Evolutionary conservation across 345 rosid genomes (phyloP).

Genomic region (Durio zibethinus): DNA sequence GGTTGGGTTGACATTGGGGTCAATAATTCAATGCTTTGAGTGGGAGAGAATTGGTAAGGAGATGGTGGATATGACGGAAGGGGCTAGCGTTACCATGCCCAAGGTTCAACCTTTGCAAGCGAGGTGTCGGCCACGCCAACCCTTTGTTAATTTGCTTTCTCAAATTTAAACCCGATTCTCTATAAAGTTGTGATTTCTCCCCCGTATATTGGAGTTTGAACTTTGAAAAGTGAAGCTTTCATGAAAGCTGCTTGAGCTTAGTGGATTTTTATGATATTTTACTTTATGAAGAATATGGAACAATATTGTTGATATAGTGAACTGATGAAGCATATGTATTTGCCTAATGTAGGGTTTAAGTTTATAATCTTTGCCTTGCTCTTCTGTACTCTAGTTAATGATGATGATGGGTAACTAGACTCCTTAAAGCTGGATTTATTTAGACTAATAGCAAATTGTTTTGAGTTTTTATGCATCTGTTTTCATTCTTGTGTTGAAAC

Average conservation of each 20-base stretch:
- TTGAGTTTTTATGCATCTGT: background rate
- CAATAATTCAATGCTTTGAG: conserved; percentile 16
- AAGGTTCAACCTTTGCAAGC: conserved; percentile 32
- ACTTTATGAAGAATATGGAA: background rate
- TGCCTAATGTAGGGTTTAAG: background rate
- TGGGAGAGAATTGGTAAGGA: conserved; percentile 12
- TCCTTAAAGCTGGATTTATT: background rate
- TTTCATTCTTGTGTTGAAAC: background rate
- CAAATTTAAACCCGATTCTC: conserved; percentile 3
- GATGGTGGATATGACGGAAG: conserved; percentile 28
- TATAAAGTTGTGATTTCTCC: background rate
- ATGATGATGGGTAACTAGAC: background rate
- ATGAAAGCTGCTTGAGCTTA: background rate
- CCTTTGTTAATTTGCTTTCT: conserved; percentile 19
- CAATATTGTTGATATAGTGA: background rate
- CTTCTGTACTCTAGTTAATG: background rate
- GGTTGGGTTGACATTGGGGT: conserved; percentile 19
- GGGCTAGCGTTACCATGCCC: conserved; percentile 28
- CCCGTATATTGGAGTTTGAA: background rate
- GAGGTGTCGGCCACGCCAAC: conserved; percentile 20
- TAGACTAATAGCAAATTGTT: background rate
- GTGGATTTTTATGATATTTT: background rate
- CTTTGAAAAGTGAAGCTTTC: background rate
- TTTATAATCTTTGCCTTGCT: background rate
- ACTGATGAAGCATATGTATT: background rate